phyloP scores from a whole-genome alignment of 1,284 basidiomycete species.

The Anthracocystis panici-leucophaei region DNA sequence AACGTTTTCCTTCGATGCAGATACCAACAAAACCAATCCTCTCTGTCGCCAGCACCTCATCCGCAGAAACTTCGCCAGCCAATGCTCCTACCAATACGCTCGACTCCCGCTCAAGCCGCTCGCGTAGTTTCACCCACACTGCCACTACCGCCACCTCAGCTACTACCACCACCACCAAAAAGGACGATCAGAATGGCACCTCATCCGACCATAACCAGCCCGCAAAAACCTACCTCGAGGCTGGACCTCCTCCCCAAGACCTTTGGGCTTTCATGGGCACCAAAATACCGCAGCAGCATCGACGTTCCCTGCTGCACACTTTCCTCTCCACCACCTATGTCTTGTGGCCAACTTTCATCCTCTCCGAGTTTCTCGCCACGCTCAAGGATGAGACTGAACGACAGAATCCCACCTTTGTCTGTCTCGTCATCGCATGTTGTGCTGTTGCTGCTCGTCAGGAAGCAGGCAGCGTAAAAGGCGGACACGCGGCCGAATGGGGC shows the following conservation, averaged over 20 bases:
- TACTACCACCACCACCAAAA: constrained; percentile 15
- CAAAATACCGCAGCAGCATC: constrained; percentile 49
- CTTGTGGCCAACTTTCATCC: constrained; percentile 52
- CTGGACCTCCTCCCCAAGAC: constrained; percentile 40
- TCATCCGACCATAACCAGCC: constrained; percentile 22
- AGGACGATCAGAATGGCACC: background rate
- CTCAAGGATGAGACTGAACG: constrained; percentile 44
- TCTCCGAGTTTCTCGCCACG: constrained; percentile 47
- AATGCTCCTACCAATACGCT: constrained; percentile 7
- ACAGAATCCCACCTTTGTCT: constrained; percentile 44
- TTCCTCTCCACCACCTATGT: constrained; percentile 54
- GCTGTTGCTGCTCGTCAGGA: constrained; percentile 50
- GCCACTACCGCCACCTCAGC: constrained; percentile 2
- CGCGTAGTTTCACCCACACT: constrained; percentile 17
- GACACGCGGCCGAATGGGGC: constrained; percentile 49
- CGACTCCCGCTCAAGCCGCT: constrained; percentile 10
- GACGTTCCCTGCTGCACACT: constrained; percentile 46
- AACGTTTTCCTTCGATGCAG: constrained; percentile 37
- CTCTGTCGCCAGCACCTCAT: constrained; percentile 42
- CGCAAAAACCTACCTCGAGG: constrained; percentile 33
- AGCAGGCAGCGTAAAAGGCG: constrained; percentile 50
- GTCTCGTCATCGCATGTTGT: constrained; percentile 50
- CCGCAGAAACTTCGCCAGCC: constrained; percentile 44
- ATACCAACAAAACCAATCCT: constrained; percentile 27
- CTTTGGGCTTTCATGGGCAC: constrained; percentile 49